A percentile compares a stretch with the other conserved stretches of the same genome.
phyloP scores from a whole-genome alignment of 2,329 filamentous ascomycete genomes.

The Ambrosiella xylebori region DNA sequence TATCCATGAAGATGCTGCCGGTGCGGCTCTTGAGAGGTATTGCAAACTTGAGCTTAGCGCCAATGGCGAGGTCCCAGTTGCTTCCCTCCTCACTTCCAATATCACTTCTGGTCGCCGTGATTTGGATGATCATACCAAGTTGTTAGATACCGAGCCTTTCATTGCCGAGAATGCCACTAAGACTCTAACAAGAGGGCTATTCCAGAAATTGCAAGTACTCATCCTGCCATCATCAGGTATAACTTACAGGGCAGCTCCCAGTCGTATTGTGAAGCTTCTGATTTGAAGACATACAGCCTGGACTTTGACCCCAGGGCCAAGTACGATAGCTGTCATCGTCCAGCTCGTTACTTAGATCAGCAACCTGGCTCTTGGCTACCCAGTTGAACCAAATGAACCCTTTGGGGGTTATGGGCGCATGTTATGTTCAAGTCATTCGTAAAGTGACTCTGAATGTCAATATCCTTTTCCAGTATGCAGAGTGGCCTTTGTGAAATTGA shows the following conservation, averaged over 20 bases:
- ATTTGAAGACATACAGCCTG: neutral
- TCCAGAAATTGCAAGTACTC: neutral
- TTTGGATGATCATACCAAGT: neutral
- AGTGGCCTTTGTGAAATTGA: neutral
- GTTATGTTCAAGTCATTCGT: conserved; percentile 6
- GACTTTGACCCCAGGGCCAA: conserved; percentile 5
- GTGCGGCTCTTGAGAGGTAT: neutral
- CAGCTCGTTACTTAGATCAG: neutral
- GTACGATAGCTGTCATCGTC: neutral
- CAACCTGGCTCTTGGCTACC: conserved; percentile 3
- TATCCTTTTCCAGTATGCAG: neutral
- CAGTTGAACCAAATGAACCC: conserved; percentile 3
- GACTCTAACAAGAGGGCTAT: neutral
- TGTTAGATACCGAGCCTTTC: neutral
- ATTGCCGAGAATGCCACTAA: neutral
- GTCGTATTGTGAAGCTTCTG: neutral
- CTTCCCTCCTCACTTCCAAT: no score
- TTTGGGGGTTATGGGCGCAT: conserved; percentile 1
- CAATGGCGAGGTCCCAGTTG: neutral
- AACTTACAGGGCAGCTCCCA: neutral
- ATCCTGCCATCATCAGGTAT: neutral
- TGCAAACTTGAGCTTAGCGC: neutral
- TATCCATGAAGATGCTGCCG: conserved; percentile 4
- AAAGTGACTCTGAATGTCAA: neutral
- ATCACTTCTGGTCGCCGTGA: neutral